These are phyloP conservation scores for Penicillium sp. DNA, from an alignment of 2,329 filamentous ascomycete species.

Conservation along the genomic window DNA sequence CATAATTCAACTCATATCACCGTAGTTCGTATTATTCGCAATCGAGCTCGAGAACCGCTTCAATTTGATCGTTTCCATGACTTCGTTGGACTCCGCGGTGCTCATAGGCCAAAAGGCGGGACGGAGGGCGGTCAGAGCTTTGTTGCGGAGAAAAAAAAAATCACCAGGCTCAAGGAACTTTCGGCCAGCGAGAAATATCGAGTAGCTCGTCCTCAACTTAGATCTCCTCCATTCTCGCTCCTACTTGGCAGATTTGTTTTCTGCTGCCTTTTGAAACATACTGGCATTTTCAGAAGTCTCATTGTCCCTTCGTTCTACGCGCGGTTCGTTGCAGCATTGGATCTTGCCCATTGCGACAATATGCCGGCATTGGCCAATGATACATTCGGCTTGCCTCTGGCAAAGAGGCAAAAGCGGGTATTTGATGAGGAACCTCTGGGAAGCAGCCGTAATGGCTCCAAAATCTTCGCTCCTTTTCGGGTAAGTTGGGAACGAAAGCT, in stretches of 20 bases:
- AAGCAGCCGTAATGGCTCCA: constrained; percentile 54
- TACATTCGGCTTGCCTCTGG: constrained; percentile 60
- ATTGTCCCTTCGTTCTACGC: background rate
- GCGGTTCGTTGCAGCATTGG: background rate
- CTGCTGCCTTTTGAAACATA: background rate
- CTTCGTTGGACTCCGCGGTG: too few species aligned
- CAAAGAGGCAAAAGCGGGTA: constrained; percentile 73
- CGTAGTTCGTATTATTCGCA: too few species aligned
- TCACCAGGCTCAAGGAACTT: background rate
- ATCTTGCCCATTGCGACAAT: constrained; percentile 2
- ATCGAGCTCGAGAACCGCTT: too few species aligned
- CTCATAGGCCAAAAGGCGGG: background rate
- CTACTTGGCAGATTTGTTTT: background rate
- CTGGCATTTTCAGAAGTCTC: background rate
- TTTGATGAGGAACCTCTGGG: constrained; percentile 41
- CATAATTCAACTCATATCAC: too few species aligned
- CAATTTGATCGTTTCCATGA: too few species aligned
- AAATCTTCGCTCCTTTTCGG: constrained; percentile 90
- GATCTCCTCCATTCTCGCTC: background rate
- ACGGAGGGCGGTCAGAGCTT: constrained; percentile 3
- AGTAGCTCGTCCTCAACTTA: background rate
- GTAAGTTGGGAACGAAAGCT: constrained; percentile 53
- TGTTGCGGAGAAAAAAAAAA: constrained; percentile 8
- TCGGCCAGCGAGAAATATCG: background rate
- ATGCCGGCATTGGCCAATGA: constrained; percentile 53